phyloP scores from a whole-genome alignment of 2,329 filamentous ascomycete species.

The Colletotrichum zoysiae region DNA sequence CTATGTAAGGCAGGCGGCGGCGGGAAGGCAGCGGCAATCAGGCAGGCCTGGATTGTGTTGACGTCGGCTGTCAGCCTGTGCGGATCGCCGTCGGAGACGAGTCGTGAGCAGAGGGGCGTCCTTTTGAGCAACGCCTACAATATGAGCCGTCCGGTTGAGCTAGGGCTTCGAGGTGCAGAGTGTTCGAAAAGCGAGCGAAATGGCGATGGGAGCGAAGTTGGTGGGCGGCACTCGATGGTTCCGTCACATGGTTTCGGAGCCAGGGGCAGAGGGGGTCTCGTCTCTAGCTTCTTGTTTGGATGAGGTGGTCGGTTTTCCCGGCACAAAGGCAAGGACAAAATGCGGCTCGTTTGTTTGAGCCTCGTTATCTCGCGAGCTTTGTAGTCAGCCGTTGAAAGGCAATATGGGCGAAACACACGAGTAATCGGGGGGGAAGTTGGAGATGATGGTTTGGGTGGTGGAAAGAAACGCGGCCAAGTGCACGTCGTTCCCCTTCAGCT shows the following conservation, averaged over 20 bases:
- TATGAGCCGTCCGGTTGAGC: conserved; percentile 8
- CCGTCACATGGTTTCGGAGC: conserved; percentile 42
- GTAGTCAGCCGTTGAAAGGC: conserved; percentile 32
- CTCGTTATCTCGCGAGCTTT: conserved; percentile 24
- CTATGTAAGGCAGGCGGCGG: conserved; percentile 35
- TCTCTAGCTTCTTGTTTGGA: conserved; percentile 33
- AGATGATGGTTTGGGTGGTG: conserved; percentile 36
- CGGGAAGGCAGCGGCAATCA: conserved; percentile 24
- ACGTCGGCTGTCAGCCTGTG: conserved; percentile 36
- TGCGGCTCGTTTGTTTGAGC: conserved; percentile 13
- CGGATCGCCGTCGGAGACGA: conserved; percentile 5
- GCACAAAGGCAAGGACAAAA: conserved; percentile 18
- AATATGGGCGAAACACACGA: conserved; percentile 18
- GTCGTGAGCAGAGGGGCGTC: conserved; percentile 6
- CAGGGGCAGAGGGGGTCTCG: conserved; percentile 38
- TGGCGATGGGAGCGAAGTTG: conserved; percentile 35
- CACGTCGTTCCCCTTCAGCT: conserved; percentile 39
- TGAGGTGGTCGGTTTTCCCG: conserved; percentile 25
- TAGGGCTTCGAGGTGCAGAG: conserved; percentile 11
- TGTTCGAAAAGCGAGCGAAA: conserved; percentile 20
- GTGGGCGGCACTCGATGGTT: conserved; percentile 41
- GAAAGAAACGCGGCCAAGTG: conserved; percentile 33
- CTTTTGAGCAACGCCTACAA: conserved; percentile 17
- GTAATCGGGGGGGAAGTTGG: conserved; percentile 17
- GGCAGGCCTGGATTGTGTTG: conserved; percentile 24